Conservation (phyloP, 1,139 yeast species). For the Debaryomyces udenii region DNA sequence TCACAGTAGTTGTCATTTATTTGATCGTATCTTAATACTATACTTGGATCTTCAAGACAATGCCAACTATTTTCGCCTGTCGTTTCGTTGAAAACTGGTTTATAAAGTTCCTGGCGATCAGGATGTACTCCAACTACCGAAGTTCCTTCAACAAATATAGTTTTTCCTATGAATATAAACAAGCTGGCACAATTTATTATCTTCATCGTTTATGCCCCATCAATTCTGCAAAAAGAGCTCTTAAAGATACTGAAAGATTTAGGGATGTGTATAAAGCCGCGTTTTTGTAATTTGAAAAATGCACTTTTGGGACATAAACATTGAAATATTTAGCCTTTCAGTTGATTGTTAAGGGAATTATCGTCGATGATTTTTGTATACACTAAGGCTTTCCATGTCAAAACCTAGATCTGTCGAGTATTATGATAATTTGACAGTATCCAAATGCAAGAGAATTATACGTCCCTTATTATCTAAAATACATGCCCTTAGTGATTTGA, state of each 20-base stretch:
- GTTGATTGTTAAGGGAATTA: background rate
- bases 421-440: constrained; percentile 9
- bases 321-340: background rate
- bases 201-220: no score
- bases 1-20: constrained; percentile 92
- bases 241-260: no score
- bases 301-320: constrained; percentile 6
- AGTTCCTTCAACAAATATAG: background rate
- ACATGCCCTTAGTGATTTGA: constrained; percentile 35
- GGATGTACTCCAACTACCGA: constrained; percentile 37
- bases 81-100: constrained; percentile 48
- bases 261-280: no score
- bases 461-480: constrained; percentile 43
- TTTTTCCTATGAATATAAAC: background rate
- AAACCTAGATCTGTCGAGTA: constrained; percentile 4
- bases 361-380: constrained; percentile 1
- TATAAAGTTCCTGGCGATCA: constrained; percentile 50
- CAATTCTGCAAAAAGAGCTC: no score
- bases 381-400: constrained; percentile 5
- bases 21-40: constrained; percentile 59
- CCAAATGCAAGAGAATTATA: constrained; percentile 37
- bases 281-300: constrained; percentile 4
- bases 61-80: constrained; percentile 53
- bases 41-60: constrained; percentile 68
- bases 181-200: no score